Base-by-base conservation (phyloP, 1,284 basidiomycete species). In the Sanghuangporus weigelae region DNA sequence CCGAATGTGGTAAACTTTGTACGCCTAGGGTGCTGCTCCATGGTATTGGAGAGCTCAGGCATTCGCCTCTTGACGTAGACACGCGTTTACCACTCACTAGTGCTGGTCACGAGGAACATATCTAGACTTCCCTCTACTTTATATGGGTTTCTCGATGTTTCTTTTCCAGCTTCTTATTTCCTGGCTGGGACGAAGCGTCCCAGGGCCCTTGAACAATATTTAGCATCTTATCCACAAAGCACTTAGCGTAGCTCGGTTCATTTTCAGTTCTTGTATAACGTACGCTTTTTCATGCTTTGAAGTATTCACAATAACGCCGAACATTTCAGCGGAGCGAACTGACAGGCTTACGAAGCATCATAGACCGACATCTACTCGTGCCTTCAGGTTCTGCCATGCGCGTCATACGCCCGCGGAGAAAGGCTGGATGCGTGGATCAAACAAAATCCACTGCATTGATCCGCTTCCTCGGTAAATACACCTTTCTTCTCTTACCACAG, bases 391-490 rank as follows among this genome's bases (percentile, higher is more conserved):
- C 38, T 57, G 6, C 35, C 8, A 11, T 39, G 8, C 21, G 21
- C 39, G 14, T 57, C 39, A 57, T 21, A 21, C 19, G 23, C 48
- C 57, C 49, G 58, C 49, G 58, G 49, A 51, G 23, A 21, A 57
- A 57, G 23, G n/a, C 11, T 40, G 40, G n/a, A 16, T n/a, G 26
- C 36, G 16, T 7, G 42, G 55, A 23, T 57, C 11, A 57, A 57
- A 42, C 8, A 21, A 23, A n/a, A 40, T n/a, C 58, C 58, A 35
- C 16, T 60, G 58, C 49, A 60, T 60, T 51, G 42, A 39, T 36
- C 58, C 58, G 23, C 31, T 39, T 50, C 42, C 7, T 60, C 49
- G 58, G 58, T 60, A 60, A 60, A 51, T 39, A 23, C 23, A 11
- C 48, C 35, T 51, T 60, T 51, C 11, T n/a, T 42, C 38, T 26